Conservation (phyloP, 768 basidiomycete species). For the Coprinopsis sp. region DNA sequence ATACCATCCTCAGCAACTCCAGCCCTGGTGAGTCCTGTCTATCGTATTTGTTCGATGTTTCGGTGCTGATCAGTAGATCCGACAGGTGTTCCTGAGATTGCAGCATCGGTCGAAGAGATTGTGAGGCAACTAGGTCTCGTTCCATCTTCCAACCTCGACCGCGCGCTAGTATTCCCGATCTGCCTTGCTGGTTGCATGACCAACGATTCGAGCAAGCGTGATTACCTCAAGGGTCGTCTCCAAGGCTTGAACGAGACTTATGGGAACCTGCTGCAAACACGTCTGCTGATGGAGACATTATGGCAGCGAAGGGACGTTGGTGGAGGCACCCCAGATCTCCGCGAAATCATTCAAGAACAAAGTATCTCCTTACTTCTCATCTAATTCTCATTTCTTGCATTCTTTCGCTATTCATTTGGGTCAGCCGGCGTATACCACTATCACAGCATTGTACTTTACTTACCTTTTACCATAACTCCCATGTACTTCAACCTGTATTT, state of each 20-base stretch:
- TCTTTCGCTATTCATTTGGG: not conserved
- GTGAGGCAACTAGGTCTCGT: slow-evolving; percentile 50
- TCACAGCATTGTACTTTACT: slow-evolving; percentile 5
- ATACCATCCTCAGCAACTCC: slow-evolving; percentile 64
- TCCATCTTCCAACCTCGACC: slow-evolving; percentile 56
- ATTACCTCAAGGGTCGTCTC: slow-evolving; percentile 55
- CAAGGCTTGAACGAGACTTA: slow-evolving; percentile 50
- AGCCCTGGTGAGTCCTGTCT: slow-evolving; percentile 52
- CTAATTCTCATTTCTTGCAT: slow-evolving; percentile 24
- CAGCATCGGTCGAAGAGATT: slow-evolving; percentile 48
- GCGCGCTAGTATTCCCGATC: slow-evolving; percentile 66
- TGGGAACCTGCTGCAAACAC: slow-evolving; percentile 55
- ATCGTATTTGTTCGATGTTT: not conserved
- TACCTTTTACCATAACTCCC: not conserved
- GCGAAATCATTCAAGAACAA: slow-evolving; percentile 52
- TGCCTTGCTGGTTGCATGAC: slow-evolving; percentile 72
- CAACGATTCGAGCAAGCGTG: slow-evolving; percentile 53
- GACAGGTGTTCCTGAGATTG: slow-evolving; percentile 70
- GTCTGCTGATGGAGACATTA: slow-evolving; percentile 60
- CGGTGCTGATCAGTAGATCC: slow-evolving; percentile 6
- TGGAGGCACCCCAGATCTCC: slow-evolving; percentile 53
- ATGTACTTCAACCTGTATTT: slow-evolving; percentile 2
- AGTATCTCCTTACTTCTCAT: slow-evolving; percentile 47
- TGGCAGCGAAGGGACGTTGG: slow-evolving; percentile 64
- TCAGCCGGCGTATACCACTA: no score